Evolutionary conservation across 192 early-diverging fungal species (phyloP).

Genomic region (Coemansia sp.): DNA sequence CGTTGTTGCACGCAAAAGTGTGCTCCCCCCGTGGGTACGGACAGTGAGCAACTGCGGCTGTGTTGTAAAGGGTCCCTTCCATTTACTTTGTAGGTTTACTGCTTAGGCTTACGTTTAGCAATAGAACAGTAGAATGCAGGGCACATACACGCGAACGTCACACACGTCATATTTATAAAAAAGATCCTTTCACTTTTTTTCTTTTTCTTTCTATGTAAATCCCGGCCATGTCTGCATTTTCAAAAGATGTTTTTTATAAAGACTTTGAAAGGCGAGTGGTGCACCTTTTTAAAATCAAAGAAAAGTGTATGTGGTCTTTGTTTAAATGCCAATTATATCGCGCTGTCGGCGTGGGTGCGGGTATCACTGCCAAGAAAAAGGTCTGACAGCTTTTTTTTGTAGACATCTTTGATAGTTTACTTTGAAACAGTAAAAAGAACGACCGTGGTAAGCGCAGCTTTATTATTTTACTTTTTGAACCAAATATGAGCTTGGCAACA

Average conservation of each 20-base stretch:
- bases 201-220: not conserved
- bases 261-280: not conserved
- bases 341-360: not conserved
- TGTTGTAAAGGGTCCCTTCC: not conserved
- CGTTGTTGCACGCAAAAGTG: not conserved
- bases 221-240: not conserved
- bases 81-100: not conserved
- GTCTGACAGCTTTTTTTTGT: not conserved
- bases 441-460: not conserved
- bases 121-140: slow-evolving; percentile 1
- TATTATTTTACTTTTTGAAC: not conserved
- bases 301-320: not conserved
- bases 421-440: slow-evolving; percentile 8
- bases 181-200: not conserved
- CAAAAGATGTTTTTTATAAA: not conserved
- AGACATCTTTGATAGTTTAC: not conserved
- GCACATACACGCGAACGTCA: not conserved
- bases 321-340: not conserved
- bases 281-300: not conserved
- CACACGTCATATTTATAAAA: not conserved
- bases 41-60: not conserved
- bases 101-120: not conserved
- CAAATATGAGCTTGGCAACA: not conserved
- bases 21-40: not conserved
- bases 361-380: slow-evolving; percentile 4